A percentile compares a stretch with the other conserved stretches of the same genome.
phyloP scores from a whole-genome alignment of 2,329 filamentous ascomycete genomes.

The Aureobasidium vineae region DNA sequence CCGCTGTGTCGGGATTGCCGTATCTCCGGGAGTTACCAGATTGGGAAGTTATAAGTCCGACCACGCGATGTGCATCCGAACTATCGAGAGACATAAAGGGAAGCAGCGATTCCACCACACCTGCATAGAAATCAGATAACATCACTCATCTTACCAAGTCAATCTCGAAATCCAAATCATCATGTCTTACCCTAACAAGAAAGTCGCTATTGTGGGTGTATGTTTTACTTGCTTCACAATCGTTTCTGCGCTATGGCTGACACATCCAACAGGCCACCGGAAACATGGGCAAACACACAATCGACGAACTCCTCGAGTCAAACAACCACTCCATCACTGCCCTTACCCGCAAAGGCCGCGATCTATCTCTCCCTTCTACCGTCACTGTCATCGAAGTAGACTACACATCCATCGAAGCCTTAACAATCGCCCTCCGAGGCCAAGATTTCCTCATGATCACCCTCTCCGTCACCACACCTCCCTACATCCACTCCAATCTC shows the following conservation, averaged over 20 bases:
- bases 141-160: not conserved
- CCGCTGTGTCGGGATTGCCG: not conserved
- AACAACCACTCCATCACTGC: slow-evolving; percentile 41
- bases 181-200: slow-evolving; percentile 34
- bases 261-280: slow-evolving; percentile 33
- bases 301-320: slow-evolving; percentile 35
- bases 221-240: not conserved
- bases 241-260: too few species aligned
- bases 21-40: not conserved
- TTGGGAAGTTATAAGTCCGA: slow-evolving; percentile 1
- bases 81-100: not conserved
- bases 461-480: slow-evolving; percentile 33
- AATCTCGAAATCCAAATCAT: not conserved
- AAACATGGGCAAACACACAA: slow-evolving; percentile 37
- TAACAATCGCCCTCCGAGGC: slow-evolving; percentile 35
- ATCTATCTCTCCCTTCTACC: slow-evolving; percentile 38
- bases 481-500: slow-evolving; percentile 32
- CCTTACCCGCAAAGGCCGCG: slow-evolving; percentile 43
- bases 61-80: not conserved
- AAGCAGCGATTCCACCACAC: not conserved
- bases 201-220: slow-evolving; percentile 44
- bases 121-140: not conserved
- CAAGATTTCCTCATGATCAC: slow-evolving; percentile 40
- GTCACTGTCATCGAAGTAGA: slow-evolving; percentile 33
- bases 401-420: slow-evolving; percentile 32